These are phyloP conservation scores for Podospora fimiseda DNA, from an alignment of 495 filamentous ascomycete genomes.

Conservation along the genomic window DNA sequence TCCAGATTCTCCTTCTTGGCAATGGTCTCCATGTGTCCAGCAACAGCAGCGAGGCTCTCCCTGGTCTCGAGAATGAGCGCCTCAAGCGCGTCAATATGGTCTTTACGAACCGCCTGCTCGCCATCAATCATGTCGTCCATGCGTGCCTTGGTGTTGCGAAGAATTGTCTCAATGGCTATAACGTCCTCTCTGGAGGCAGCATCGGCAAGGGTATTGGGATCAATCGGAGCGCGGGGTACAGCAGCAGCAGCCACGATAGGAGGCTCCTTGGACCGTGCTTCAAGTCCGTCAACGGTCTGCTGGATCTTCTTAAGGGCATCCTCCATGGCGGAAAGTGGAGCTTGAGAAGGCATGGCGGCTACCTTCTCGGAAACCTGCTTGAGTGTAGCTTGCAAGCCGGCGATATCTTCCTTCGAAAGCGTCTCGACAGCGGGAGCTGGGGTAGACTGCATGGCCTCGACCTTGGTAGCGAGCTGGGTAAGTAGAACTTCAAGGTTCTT, in stretches of 20 bases:
- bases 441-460: conserved; percentile 69
- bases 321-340: conserved; percentile 22
- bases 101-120: conserved; percentile 55
- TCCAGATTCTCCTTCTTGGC: conserved; percentile 67
- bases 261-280: conserved; percentile 21
- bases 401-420: conserved; percentile 39
- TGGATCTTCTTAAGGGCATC: conserved; percentile 29
- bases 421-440: conserved; percentile 37
- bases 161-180: conserved; percentile 79
- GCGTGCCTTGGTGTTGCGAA: conserved; percentile 75
- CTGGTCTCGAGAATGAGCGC: conserved; percentile 62
- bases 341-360: conserved; percentile 45
- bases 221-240: neutral
- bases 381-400: conserved; percentile 35
- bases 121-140: conserved; percentile 72
- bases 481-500: conserved; percentile 79
- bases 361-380: conserved; percentile 53
- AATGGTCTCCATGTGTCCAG: conserved; percentile 51
- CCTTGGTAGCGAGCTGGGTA: conserved; percentile 71
- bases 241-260: conserved; percentile 11
- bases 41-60: conserved; percentile 57
- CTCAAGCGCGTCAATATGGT: conserved; percentile 71
- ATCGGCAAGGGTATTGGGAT: conserved; percentile 27
- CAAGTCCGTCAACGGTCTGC: conserved; percentile 29
- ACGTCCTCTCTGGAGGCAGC: conserved; percentile 65